A percentile compares a stretch with the other conserved stretches of the same genome.
Evolutionary conservation across 768 basidiomycete species (phyloP).

Genomic region (Pulveroboletus sp.): DNA sequence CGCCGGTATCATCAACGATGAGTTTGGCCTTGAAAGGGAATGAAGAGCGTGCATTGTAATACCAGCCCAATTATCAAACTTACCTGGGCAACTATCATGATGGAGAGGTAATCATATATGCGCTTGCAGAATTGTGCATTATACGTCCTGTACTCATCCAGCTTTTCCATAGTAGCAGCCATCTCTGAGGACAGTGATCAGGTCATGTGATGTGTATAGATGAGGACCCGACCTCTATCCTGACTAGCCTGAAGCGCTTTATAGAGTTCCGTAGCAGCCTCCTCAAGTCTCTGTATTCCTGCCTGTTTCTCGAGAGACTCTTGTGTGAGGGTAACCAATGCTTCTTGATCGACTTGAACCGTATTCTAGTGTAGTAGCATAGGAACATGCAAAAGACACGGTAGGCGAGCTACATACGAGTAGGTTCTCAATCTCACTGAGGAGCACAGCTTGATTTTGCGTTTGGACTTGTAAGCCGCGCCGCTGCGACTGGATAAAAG

Average conservation of each 20-base stretch:
- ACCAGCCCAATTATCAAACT: constrained; percentile 16
- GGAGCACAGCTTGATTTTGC: constrained; percentile 84
- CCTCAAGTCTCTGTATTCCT: constrained; percentile 76
- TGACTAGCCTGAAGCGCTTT: constrained; percentile 88
- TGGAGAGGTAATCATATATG: constrained; percentile 80
- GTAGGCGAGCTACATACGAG: constrained; percentile 46
- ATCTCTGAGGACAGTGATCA: constrained; percentile 54
- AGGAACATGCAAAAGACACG: neutral
- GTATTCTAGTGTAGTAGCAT: constrained; percentile 60
- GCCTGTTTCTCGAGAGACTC: constrained; percentile 80
- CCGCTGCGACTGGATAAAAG: constrained; percentile 93
- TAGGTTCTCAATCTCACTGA: constrained; percentile 83
- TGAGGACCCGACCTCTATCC: constrained; percentile 62
- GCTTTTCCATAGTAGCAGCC: constrained; percentile 93
- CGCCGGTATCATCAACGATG: constrained; percentile 60
- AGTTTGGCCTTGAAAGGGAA: constrained; percentile 51
- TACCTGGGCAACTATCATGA: constrained; percentile 91
- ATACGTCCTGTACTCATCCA: constrained; percentile 86
- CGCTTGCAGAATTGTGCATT: constrained; percentile 93
- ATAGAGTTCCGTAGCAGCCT: constrained; percentile 84
- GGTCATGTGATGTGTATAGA: neutral
- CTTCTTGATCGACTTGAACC: constrained; percentile 82
- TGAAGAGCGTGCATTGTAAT: constrained; percentile 5
- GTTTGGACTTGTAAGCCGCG: constrained; percentile 96
- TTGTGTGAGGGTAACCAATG: constrained; percentile 75